Percentiles rank a stretch among this genome's conserved stretches.
These are phyloP conservation scores for Nevesoporus exiguus DNA, from an alignment of 768 basidiomycete genomes.

Conservation along the genomic window DNA sequence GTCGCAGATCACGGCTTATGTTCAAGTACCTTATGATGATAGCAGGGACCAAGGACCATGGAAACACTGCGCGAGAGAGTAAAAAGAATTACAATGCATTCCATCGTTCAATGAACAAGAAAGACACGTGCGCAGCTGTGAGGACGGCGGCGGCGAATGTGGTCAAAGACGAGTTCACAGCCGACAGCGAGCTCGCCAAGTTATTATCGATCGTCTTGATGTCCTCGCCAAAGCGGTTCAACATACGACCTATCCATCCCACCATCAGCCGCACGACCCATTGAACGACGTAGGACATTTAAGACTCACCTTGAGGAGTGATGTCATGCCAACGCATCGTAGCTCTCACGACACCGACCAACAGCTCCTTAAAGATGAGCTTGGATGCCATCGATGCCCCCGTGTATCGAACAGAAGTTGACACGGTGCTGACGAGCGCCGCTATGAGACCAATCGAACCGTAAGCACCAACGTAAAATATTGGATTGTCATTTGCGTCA, in stretches of 20 bases:
- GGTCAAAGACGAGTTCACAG: slow-evolving; percentile 75
- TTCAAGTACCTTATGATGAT: slow-evolving; percentile 71
- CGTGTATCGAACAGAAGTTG: slow-evolving; percentile 54
- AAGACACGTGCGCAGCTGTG: slow-evolving; percentile 55
- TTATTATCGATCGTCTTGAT: slow-evolving; percentile 84
- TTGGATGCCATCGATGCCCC: slow-evolving; percentile 41
- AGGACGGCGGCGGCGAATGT: slow-evolving; percentile 75
- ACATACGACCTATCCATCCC: slow-evolving; percentile 61
- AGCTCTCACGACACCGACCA: slow-evolving; percentile 70
- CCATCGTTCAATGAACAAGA: slow-evolving; percentile 6
- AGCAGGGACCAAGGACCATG: slow-evolving; percentile 79
- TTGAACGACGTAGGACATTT: background rate
- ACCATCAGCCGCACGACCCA: background rate
- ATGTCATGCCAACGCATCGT: slow-evolving; percentile 86
- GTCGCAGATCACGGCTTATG: slow-evolving; percentile 78
- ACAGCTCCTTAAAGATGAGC: slow-evolving; percentile 45
- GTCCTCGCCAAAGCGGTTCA: slow-evolving; percentile 86
- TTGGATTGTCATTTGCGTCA: slow-evolving; percentile 52
- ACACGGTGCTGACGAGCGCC: slow-evolving; percentile 45
- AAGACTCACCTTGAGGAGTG: slow-evolving; percentile 62
- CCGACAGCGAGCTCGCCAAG: slow-evolving; percentile 63
- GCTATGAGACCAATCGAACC: slow-evolving; percentile 54
- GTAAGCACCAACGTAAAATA: slow-evolving; percentile 72
- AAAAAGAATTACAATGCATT: background rate
- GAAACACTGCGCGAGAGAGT: slow-evolving; percentile 61